Conservation (phyloP, 176 grass and related monocot genomes). For the Chrysopogon serrulatus region DNA sequence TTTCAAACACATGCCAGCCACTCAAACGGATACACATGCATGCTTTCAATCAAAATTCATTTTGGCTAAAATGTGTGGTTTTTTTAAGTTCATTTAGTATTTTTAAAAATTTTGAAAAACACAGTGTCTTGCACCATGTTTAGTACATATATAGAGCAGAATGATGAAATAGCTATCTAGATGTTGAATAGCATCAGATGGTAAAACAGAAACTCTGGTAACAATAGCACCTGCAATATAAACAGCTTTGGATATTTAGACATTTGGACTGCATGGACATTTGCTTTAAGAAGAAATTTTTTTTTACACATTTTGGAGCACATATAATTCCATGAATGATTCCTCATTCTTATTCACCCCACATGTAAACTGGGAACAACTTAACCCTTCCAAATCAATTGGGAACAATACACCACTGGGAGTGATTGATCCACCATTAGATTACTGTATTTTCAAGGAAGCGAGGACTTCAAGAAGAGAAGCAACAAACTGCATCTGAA, state of each 20-base stretch:
- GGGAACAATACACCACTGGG: not conserved
- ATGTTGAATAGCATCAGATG: not conserved
- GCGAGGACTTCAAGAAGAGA: conserved; percentile 64
- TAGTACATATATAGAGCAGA: not conserved
- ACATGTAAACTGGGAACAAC: not conserved
- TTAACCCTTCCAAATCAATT: not conserved
- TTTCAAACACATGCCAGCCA: too few species aligned
- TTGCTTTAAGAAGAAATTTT: not conserved
- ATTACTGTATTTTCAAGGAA: conserved; percentile 22
- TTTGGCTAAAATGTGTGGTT: too few species aligned
- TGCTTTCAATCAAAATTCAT: too few species aligned
- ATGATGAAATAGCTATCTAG: not conserved
- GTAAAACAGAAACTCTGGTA: not conserved
- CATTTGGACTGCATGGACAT: not conserved
- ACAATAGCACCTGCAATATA: not conserved
- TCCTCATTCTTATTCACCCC: not conserved
- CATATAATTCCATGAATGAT: not conserved
- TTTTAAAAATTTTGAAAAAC: too few species aligned
- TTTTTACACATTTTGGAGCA: conserved; percentile 4
- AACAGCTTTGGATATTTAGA: not conserved
- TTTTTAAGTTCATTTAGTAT: too few species aligned
- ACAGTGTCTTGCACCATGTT: too few species aligned
- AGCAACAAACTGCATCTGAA: conserved; percentile 70
- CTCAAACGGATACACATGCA: too few species aligned
- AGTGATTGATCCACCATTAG: not conserved